A percentile compares a stretch with the other conserved stretches of the same genome.
phyloP scores from a whole-genome alignment of 306 rosid genomes.

The Casuarina glauca region DNA sequence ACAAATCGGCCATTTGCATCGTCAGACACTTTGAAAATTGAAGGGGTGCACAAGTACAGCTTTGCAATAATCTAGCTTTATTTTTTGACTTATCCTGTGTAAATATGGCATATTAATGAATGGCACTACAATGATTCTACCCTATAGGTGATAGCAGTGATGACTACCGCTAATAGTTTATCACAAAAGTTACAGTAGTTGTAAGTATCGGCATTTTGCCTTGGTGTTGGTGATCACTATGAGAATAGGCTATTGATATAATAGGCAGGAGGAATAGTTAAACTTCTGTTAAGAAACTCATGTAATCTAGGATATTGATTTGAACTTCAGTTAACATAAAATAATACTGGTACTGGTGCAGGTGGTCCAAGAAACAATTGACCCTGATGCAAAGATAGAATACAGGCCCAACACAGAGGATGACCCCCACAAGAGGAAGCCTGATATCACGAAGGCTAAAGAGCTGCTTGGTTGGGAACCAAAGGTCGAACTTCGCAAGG shows the following conservation, averaged over 20 bases:
- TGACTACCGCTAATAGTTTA: not conserved
- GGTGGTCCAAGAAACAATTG: slow-evolving; percentile 98
- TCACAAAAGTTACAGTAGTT: not conserved
- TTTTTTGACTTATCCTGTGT: not conserved
- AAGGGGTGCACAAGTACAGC: not conserved
- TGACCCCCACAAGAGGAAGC: slow-evolving; percentile 98
- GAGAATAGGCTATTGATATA: not conserved
- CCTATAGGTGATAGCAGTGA: not conserved
- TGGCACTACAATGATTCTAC: not conserved
- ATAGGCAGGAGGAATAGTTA: not conserved
- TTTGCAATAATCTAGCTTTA: not conserved
- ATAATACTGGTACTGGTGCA: slow-evolving; percentile 26
- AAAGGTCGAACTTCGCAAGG: slow-evolving; percentile 80
- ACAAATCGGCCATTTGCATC: not conserved
- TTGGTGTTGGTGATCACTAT: not conserved
- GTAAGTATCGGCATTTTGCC: not conserved
- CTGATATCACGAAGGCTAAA: slow-evolving; percentile 79
- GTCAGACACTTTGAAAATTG: not conserved
- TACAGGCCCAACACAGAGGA: slow-evolving; percentile 91
- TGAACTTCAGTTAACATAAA: not conserved
- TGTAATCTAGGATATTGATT: not conserved
- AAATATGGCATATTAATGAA: not conserved
- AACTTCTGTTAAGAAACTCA: not conserved
- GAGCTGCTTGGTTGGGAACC: slow-evolving; percentile 93
- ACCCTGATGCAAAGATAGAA: slow-evolving; percentile 89